phyloP scores from a whole-genome alignment of 805 yeast species.

The Saturnispora kantuleensis region DNA sequence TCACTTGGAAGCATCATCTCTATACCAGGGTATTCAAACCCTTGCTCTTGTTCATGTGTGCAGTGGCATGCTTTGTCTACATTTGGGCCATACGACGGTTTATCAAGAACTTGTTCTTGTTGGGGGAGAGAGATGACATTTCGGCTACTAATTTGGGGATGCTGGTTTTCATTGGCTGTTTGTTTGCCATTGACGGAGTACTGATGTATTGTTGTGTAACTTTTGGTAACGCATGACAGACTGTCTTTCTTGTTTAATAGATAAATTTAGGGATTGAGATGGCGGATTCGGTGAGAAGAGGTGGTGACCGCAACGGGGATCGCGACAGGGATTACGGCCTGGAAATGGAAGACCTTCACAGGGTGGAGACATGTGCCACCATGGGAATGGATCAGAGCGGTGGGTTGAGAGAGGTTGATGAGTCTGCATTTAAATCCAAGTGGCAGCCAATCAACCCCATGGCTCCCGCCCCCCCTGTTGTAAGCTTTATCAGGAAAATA shows the following conservation, averaged over 20 bases:
- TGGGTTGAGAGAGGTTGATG: too few species aligned
- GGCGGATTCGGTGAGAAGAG: not conserved
- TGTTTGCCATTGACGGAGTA: not conserved
- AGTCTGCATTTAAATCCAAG: not conserved
- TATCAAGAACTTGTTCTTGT: conserved; percentile 4
- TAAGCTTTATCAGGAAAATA: not conserved
- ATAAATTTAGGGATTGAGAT: not conserved
- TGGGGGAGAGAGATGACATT: conserved; percentile 2
- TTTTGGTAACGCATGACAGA: not conserved
- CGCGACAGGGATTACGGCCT: not conserved
- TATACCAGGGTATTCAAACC: not conserved
- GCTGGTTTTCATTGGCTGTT: not conserved
- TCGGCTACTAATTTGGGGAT: conserved; percentile 3
- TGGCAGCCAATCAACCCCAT: not conserved
- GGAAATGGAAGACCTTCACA: not conserved
- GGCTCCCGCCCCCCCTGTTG: not conserved
- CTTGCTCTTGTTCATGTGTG: not conserved
- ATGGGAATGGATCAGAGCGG: too few species aligned
- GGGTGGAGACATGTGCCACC: too few species aligned
- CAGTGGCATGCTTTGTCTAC: conserved; percentile 2
- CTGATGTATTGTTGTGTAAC: conserved; percentile 1
- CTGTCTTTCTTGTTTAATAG: not conserved
- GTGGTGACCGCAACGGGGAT: too few species aligned
- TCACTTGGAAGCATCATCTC: not conserved
- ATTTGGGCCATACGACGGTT: conserved; percentile 5